Evolutionary conservation across 805 yeast species (phyloP).

Genomic region (Saccharomycopsis lassenensis): DNA sequence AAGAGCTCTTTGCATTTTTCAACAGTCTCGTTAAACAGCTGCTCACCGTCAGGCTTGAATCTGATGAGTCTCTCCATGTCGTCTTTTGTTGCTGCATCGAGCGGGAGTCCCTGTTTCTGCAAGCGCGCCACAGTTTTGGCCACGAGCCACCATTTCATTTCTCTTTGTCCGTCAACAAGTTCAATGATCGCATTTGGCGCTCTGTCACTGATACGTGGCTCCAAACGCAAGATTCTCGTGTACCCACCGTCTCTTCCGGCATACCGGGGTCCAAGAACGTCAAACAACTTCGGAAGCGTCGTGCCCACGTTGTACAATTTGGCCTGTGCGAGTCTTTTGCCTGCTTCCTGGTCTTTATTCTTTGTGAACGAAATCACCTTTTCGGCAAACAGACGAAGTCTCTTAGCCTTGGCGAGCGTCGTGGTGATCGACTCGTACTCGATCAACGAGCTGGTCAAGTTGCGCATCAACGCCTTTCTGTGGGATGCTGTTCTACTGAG

Average conservation of each 20-base stretch:
- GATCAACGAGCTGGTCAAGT: constrained; percentile 54
- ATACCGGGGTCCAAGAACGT: constrained; percentile 56
- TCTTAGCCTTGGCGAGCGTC: constrained; percentile 66
- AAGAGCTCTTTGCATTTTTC: constrained; percentile 39
- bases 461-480: constrained; percentile 46
- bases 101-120: constrained; percentile 46
- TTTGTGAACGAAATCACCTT: constrained; percentile 40
- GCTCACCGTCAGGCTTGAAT: constrained; percentile 39
- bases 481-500: constrained; percentile 41
- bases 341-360: constrained; percentile 20
- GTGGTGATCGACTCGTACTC: constrained; percentile 65
- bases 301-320: constrained; percentile 37
- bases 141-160: constrained; percentile 61
- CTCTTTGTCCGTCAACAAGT: constrained; percentile 62
- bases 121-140: constrained; percentile 83
- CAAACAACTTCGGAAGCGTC: constrained; percentile 53
- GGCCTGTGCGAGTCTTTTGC: constrained; percentile 28
- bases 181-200: constrained; percentile 87
- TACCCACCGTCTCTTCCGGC: constrained; percentile 62
- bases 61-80: constrained; percentile 44
- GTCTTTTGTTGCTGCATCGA: constrained; percentile 41
- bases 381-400: constrained; percentile 54
- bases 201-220: constrained; percentile 79
- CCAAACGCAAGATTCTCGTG: constrained; percentile 74
- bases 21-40: constrained; percentile 50